Base-by-base conservation (phyloP, 352 stramenopile genomes). In the Pythium phragmitis region DNA sequence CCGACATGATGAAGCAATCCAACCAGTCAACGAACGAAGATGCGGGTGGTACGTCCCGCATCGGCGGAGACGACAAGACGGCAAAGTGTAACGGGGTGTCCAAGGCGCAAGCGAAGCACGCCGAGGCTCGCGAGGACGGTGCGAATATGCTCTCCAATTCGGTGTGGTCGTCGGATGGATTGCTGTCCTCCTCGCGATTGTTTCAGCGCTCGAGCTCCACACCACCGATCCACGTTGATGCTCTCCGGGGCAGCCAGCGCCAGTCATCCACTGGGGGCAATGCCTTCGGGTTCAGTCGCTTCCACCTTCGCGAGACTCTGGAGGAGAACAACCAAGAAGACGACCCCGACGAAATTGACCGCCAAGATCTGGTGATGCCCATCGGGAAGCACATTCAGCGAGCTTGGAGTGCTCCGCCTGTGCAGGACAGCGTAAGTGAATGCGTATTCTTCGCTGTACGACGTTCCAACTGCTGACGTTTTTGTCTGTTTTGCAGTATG, bases 111-210 rank as follows among this genome's bases (percentile, higher is more conserved):
- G 17, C 37, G n/a, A n/a, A 65, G 11, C 12, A n/a, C 11, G 39
- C 43, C 13, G 47, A 30, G n/a, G 36, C 57, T 21, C 12, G 13
- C 16, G n/a, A 1, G 6, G 57, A 65, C 8, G 51, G 7, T 21
- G 39, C 63, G 41, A 71, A 74, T 30, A 67, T 76, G 37, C 68
- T 80, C n/a, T 57, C 69, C 21, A 71, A 59, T 21, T 63, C 67
- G 28, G 57, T 89, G 23, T 92, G 83, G 83, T 84, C 83, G 28
- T 75, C 79, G 13, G 81, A 87, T 52, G 81, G 83, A 14, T 71
- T 91, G 23, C 62, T 74, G 19, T 76, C 76, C 9, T 75, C 72
- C 1, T 76, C 82, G 26, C 65, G 82, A 49, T 73, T 91, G 19
- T 89, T 85, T 57, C 74, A 80, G 48, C 70, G 75, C 17, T 77